Conservation (phyloP, 1,139 yeast genomes). For the Yamadazyma taylorii region DNA sequence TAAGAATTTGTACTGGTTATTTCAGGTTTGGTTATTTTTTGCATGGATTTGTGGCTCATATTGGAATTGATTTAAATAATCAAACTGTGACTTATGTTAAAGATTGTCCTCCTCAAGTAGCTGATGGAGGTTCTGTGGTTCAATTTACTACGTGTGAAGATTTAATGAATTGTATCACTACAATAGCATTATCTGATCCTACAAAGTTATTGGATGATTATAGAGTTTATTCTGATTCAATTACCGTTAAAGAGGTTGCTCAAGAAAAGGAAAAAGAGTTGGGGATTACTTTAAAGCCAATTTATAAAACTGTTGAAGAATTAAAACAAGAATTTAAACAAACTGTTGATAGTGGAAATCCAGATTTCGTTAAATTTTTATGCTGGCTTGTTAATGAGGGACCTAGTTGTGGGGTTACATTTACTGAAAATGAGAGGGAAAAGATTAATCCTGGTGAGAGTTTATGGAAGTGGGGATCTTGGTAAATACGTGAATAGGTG, state of each 20-base stretch:
- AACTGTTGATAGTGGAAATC: slow-evolving; percentile 18
- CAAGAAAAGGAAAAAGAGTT: neutral
- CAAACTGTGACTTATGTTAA: slow-evolving; percentile 30
- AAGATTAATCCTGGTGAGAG: slow-evolving; percentile 53
- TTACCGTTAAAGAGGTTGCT: slow-evolving; percentile 40
- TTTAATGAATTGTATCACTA: slow-evolving; percentile 48
- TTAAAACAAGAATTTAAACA: slow-evolving; percentile 37
- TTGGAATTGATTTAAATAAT: slow-evolving; percentile 36
- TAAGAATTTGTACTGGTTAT: slow-evolving; percentile 39
- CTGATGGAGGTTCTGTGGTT: slow-evolving; percentile 37
- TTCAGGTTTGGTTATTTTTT: slow-evolving; percentile 45
- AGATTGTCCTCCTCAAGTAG: slow-evolving; percentile 19
- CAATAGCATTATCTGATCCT: slow-evolving; percentile 36
- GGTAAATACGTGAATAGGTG: too few relatives aligned
- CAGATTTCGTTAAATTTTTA: slow-evolving; percentile 23
- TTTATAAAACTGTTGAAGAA: slow-evolving; percentile 15
- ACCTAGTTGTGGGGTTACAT: slow-evolving; percentile 36
- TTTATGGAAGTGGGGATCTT: slow-evolving; percentile 50
- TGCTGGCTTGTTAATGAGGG: slow-evolving; percentile 29
- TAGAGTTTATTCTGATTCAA: slow-evolving; percentile 40
- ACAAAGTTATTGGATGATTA: slow-evolving; percentile 43
- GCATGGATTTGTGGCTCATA: slow-evolving; percentile 31
- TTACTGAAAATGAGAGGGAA: slow-evolving; percentile 42
- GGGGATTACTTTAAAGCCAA: neutral
- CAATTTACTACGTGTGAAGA: slow-evolving; percentile 39